phyloP scores from a whole-genome alignment of 352 stramenopile species.

The Phytophthora cactorum region DNA sequence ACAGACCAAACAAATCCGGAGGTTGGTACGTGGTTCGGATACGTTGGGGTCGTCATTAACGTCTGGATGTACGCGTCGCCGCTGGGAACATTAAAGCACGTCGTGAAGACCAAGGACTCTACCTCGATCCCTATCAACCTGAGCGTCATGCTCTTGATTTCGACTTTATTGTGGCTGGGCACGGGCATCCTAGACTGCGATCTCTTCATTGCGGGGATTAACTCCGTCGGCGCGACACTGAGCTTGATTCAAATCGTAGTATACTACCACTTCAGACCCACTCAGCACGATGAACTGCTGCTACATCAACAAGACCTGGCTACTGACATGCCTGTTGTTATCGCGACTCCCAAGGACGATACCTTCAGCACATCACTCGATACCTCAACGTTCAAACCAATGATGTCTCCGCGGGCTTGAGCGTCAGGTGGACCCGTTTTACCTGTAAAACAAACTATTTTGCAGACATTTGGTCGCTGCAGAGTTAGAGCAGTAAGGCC shows the following conservation, averaged over 20 bases:
- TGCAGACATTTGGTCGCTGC: too few relatives aligned
- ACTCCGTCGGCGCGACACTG: slow-evolving; percentile 37
- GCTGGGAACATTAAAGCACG: too few relatives aligned
- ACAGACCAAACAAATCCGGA: too few relatives aligned
- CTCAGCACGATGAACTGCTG: neutral
- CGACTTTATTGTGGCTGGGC: slow-evolving; percentile 50
- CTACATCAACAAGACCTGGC: neutral
- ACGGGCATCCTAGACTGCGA: slow-evolving; percentile 47
- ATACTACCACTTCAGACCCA: slow-evolving; percentile 45
- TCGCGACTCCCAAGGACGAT: slow-evolving; percentile 2
- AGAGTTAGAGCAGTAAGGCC: too few relatives aligned
- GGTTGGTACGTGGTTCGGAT: too few relatives aligned
- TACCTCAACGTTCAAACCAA: neutral
- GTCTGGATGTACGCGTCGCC: too few relatives aligned
- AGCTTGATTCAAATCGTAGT: slow-evolving; percentile 49
- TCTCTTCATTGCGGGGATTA: slow-evolving; percentile 44
- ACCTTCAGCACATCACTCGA: neutral
- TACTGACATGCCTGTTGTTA: neutral
- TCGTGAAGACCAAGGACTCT: slow-evolving; percentile 31
- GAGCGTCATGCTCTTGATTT: slow-evolving; percentile 43
- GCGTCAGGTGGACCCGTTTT: too few relatives aligned
- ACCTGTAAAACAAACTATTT: too few relatives aligned
- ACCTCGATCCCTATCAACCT: slow-evolving; percentile 56
- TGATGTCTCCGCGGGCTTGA: neutral
- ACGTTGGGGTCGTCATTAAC: too few relatives aligned